Percentiles rank a stretch among this genome's conserved stretches.
Evolutionary conservation across 2,329 filamentous ascomycete species (phyloP).

Genomic region (Xylaria sp.): DNA sequence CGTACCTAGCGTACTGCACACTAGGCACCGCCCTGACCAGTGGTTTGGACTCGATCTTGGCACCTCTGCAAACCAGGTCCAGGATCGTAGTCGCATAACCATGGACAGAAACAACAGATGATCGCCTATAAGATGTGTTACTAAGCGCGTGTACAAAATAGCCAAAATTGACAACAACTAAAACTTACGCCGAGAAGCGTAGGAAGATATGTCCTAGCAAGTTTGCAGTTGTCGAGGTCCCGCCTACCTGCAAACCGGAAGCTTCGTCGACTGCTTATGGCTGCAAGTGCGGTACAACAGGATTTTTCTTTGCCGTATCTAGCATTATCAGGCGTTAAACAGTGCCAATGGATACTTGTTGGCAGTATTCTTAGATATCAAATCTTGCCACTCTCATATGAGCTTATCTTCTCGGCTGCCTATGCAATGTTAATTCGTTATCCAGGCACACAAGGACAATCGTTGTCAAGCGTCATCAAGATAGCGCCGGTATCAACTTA

Average conservation of each 20-base stretch:
- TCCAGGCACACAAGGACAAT: constrained; percentile 3
- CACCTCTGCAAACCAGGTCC: constrained; percentile 15
- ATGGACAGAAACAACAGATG: constrained; percentile 9
- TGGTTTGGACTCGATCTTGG: constrained; percentile 13
- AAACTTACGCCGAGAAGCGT: neutral
- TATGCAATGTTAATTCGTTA: constrained; percentile 14
- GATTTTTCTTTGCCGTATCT: neutral
- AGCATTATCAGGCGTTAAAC: constrained; percentile 11
- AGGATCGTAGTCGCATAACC: constrained; percentile 13
- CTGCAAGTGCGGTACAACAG: constrained; percentile 4
- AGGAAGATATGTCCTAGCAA: neutral
- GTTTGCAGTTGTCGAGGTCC: neutral
- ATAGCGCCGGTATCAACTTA: neutral
- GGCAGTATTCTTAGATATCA: constrained; percentile 3
- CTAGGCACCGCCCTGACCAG: constrained; percentile 8
- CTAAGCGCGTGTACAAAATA: neutral
- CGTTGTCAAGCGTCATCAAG: constrained; percentile 23
- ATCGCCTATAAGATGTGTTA: neutral
- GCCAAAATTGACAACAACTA: constrained; percentile 1
- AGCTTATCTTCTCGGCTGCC: constrained; percentile 17
- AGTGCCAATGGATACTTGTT: neutral
- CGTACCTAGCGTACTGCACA: neutral
- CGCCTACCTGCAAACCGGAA: neutral
- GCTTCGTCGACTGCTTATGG: neutral
- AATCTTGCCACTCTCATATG: constrained; percentile 13